phyloP scores from a whole-genome alignment of 177 flowering plant species.

The Tripterygium wilfordii region DNA sequence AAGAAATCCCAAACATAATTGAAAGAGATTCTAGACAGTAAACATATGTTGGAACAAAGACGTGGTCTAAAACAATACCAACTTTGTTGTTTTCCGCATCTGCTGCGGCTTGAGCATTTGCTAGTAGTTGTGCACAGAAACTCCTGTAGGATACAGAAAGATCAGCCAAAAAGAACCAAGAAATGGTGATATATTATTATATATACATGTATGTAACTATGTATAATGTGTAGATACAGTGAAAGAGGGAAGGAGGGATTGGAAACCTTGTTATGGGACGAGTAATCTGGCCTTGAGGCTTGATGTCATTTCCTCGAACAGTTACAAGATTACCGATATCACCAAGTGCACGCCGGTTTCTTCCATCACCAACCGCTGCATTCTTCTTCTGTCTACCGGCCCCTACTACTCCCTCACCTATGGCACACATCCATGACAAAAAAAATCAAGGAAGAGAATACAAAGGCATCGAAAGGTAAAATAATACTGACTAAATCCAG shows the following conservation, averaged over 20 bases:
- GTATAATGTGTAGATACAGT: no score
- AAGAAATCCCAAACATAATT: slow-evolving; percentile 1
- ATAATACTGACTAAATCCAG: no score
- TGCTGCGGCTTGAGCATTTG: slow-evolving; percentile 62
- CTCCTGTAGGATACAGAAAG: slow-evolving; percentile 30
- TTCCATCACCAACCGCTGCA: slow-evolving; percentile 24
- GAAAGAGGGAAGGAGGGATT: not conserved
- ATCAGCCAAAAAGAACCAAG: not conserved
- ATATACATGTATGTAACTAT: no score
- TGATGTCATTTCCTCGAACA: slow-evolving; percentile 31
- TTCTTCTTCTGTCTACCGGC: slow-evolving; percentile 38
- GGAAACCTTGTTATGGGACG: slow-evolving; percentile 61
- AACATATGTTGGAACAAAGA: no score
- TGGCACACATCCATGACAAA: no score
- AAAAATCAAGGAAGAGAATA: not conserved
- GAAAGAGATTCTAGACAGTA: no score
- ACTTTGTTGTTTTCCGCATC: slow-evolving; percentile 50
- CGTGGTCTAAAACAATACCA: no score
- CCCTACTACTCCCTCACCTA: slow-evolving; percentile 29
- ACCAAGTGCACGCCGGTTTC: slow-evolving; percentile 54
- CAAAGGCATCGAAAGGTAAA: no score
- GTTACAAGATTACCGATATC: slow-evolving; percentile 71
- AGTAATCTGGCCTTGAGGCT: slow-evolving; percentile 29
- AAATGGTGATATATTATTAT: not conserved
- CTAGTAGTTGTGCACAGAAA: slow-evolving; percentile 60